Evolutionary conservation across 139 green algal species (phyloP).

Genomic region (Trebouxia sp.): DNA sequence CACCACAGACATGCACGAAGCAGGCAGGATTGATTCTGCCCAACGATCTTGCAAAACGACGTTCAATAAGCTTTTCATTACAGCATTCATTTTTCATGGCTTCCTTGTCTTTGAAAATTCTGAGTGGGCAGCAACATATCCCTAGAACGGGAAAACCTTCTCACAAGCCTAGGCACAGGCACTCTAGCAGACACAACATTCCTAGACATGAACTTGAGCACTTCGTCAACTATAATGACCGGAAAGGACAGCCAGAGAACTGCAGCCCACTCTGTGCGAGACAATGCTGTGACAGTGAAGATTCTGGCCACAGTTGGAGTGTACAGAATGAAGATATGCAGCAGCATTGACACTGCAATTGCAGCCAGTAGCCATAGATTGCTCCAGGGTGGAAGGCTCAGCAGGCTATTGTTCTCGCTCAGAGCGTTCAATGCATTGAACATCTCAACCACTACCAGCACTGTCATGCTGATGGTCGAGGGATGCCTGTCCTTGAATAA

Average conservation of each 20-base stretch:
- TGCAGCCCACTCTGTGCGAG: conserved; percentile 75
- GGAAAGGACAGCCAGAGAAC: conserved; percentile 85
- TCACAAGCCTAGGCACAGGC: conserved; percentile 6
- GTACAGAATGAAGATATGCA: conserved; percentile 94
- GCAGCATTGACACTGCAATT: conserved; percentile 78
- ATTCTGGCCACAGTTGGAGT: conserved; percentile 69
- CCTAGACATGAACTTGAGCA: conserved; percentile 71
- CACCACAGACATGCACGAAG: too few relatives aligned
- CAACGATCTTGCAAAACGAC: too few relatives aligned
- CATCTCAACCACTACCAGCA: conserved; percentile 99
- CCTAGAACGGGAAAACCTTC: neutral
- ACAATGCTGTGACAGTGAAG: conserved; percentile 80
- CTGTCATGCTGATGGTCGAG: conserved; percentile 86
- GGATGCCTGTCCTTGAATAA: conserved; percentile 71
- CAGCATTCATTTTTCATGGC: conserved; percentile 11
- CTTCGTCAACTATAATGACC: conserved; percentile 92
- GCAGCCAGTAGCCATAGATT: conserved; percentile 90
- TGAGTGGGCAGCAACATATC: conserved; percentile 4
- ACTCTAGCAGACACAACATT: neutral
- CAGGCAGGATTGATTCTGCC: too few relatives aligned
- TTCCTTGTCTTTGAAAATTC: neutral
- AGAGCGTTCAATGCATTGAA: conserved; percentile 99
- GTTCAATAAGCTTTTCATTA: too few relatives aligned
- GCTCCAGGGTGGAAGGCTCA: conserved; percentile 80
- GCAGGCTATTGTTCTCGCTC: conserved; percentile 78